Evolutionary conservation across 192 early-diverging fungal species (phyloP), one percentile per base, ranked within the genome.

Genomic region (Coemansia sp.): DNA sequence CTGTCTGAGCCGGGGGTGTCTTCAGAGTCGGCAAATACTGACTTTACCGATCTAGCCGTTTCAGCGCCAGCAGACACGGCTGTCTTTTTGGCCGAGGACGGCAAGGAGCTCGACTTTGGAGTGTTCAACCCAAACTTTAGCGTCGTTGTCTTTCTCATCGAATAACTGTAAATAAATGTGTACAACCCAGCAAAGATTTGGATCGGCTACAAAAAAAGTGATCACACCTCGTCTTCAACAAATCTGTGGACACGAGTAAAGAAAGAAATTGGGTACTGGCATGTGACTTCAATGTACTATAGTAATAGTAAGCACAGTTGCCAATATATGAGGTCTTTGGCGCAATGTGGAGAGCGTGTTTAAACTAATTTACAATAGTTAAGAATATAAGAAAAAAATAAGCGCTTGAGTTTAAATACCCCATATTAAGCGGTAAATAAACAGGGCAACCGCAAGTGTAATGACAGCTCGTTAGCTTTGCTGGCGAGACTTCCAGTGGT

Each of bases 71-170:
- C 15, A 19, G 13, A 38, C 19, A 19, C 30, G n/a, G 10, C 53
- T 42, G 31, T 35, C 10, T 22, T 41, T 14, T 11, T 50, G 22
- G 46, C 18, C 45, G 8, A 14, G 13, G 45, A 26, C 11, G 27
- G 9, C 4, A 27, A 31, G 14, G 45, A 19, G n/a, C 45, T 51
- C 22, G 65, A 47, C 53, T 75, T 75, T 33, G 60, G 60, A 29
- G 57, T 38, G 18, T 75, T 75, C 5, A 75, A 47, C 22, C 71
- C 71, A 22, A 56, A 40, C 31, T 68, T 75, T 27, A 67, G 47
- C 9, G 57, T 23, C 13, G 60, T 48, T 22, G 60, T 63, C 37
- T 75, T 75, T 17, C 63, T 49, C 71, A 75, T 74, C 8, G 7
- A 23, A 22, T 17, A 22, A 5, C 5, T 60, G n/a, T 32, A 30